Evolutionary conservation across 345 rosid species (phyloP).

Genomic region (Syzygium aromaticum): DNA sequence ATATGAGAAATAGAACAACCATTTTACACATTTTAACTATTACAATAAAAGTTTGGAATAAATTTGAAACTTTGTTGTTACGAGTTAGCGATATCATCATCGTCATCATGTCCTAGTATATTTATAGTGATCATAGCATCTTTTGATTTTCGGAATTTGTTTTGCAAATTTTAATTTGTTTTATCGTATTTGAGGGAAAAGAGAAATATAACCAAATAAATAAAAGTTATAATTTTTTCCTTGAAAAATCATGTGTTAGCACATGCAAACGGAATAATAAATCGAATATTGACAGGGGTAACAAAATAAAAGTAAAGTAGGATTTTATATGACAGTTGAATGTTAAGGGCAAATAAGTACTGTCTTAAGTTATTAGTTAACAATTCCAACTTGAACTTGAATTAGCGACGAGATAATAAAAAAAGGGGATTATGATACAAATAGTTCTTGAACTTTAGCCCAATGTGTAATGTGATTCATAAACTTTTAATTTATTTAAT

Average conservation of each 20-base stretch:
- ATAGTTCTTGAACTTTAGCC: too few relatives aligned
- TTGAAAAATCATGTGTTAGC: neutral
- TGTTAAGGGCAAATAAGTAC: neutral
- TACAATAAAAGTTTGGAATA: neutral
- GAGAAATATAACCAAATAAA: neutral
- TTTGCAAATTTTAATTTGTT: neutral
- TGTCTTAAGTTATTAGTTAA: neutral
- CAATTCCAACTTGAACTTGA: neutral
- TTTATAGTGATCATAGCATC: neutral
- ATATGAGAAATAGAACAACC: neutral
- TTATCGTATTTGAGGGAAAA: neutral
- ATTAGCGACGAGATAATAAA: neutral
- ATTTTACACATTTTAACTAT: neutral
- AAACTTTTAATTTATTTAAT: too few relatives aligned
- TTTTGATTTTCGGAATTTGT: neutral
- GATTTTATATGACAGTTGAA: neutral
- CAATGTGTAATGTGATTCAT: too few relatives aligned
- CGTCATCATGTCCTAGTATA: neutral
- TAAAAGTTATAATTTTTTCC: neutral
- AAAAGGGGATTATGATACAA: too few relatives aligned
- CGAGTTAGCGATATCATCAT: neutral
- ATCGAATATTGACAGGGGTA: neutral
- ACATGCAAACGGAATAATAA: neutral
- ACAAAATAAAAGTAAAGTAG: neutral
- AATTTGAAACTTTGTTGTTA: neutral